phyloP scores from a whole-genome alignment of 1,139 yeast genomes.

The Saccharomycopsis hybrid region DNA sequence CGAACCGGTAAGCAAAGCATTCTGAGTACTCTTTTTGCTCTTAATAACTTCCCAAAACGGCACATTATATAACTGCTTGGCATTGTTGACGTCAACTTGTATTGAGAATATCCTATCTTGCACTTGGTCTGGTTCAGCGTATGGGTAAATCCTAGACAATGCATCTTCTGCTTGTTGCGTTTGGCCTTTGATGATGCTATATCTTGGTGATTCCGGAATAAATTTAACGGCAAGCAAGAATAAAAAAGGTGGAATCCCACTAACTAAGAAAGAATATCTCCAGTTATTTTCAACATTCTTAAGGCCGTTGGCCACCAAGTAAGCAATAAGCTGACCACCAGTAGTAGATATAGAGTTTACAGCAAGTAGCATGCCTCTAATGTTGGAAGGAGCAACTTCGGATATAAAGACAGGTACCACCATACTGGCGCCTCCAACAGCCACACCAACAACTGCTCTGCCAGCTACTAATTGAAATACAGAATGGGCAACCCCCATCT shows the following conservation, averaged over 20 bases:
- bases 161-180: constrained; percentile 35
- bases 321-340: constrained; percentile 40
- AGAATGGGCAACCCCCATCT: constrained; percentile 37
- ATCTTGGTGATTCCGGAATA: constrained; percentile 59
- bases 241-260: constrained; percentile 35
- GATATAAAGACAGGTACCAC: constrained; percentile 54
- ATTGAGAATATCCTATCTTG: constrained; percentile 28
- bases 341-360: constrained; percentile 39
- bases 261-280: constrained; percentile 36
- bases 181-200: constrained; percentile 37
- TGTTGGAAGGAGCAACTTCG: constrained; percentile 46
- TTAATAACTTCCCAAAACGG: constrained; percentile 14
- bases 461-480: constrained; percentile 41
- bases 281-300: constrained; percentile 29
- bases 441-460: constrained; percentile 48
- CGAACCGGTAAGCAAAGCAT: constrained; percentile 63
- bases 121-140: constrained; percentile 30
- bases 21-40: constrained; percentile 33
- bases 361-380: constrained; percentile 44
- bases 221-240: constrained; percentile 33
- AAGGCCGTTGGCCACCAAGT: constrained; percentile 31
- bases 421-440: constrained; percentile 54
- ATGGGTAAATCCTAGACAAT: constrained; percentile 33
- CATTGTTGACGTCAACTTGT: constrained; percentile 27
- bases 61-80: constrained; percentile 4